Evolutionary conservation across 441 rosid genomes (phyloP), one percentile per base, ranked within the genome.

Genomic region (Pelargonium citronellum): DNA sequence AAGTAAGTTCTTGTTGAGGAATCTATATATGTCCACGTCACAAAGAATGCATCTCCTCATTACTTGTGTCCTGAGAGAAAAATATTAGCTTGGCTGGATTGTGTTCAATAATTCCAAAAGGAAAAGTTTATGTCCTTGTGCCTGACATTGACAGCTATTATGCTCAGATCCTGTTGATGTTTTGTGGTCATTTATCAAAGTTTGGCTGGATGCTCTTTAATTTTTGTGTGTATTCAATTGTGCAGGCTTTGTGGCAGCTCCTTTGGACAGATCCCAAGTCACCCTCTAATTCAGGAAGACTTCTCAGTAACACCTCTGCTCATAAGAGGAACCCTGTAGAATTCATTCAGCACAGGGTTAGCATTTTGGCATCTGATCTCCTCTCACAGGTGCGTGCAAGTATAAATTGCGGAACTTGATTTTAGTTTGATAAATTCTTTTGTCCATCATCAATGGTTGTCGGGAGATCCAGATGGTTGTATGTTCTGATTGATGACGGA

Each of bases 221-320:
- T 55, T 55, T 55, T 6, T 1, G 19, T 5, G 16, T 55, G 57
- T 17, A 49, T n/a, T 64, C 70, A 27, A 17, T 65, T 24, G n/a
- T 74, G 66, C 84, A 95, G 99, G 97, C 96, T 53, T 85, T 95
- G 73, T 95, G 99, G 99, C 95, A 92, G 76, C 89, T 89, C 75
- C 80, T 91, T 49, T 95, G 97, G 99, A 81, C 87, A 80, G 88
- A 79, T 81, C 91, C 98, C 60, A 75, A 73, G 67, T 68, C 80
- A 11, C 84, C 86, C 69, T 72, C 83, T 74, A 88, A 76, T 77
- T 67, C 66, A 15, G 86, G 83, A 67, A 89, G 83, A 84, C 78
- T 83, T 69, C 71, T 80, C 66, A 71, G 79, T 24, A 80, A 74
- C 15, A 67, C 73, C 69, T 65, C 72, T 72, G 58, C 85, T 68